Conservation (phyloP, 2,329 filamentous ascomycete species). For the Diplodia seriata region DNA sequence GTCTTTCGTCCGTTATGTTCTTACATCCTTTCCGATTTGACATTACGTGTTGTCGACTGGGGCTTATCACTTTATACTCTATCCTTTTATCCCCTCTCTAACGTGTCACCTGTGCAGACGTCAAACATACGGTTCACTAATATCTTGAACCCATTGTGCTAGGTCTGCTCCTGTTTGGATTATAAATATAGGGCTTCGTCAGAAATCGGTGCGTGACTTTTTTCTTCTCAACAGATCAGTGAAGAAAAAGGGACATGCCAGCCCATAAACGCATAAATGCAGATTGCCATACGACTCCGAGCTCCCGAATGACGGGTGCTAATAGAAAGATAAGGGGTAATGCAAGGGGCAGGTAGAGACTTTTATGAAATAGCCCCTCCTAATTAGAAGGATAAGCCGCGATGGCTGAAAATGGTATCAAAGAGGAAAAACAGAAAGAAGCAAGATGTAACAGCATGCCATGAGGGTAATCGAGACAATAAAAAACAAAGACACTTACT, state of each 20-base stretch:
- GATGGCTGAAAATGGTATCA: background rate
- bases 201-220: too few relatives aligned
- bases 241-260: background rate
- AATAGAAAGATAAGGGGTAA: background rate
- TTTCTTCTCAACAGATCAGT: background rate
- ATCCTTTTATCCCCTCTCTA: too few relatives aligned
- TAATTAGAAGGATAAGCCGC: background rate
- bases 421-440: background rate
- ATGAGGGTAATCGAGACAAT: background rate
- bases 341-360: background rate
- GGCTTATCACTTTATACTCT: too few relatives aligned
- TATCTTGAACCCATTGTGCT: too few relatives aligned
- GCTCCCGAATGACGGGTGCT: background rate
- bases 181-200: too few relatives aligned
- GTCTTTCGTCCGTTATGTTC: too few relatives aligned
- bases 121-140: too few relatives aligned
- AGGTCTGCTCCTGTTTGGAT: too few relatives aligned
- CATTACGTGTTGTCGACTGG: too few relatives aligned
- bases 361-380: background rate
- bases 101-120: too few relatives aligned
- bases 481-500: background rate
- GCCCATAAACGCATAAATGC: background rate
- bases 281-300: background rate
- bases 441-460: background rate
- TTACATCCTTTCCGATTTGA: too few relatives aligned